These are phyloP conservation scores for Sclerotinia glacialis DNA, from an alignment of 2,329 filamentous ascomycete species.

Conservation along the genomic window DNA sequence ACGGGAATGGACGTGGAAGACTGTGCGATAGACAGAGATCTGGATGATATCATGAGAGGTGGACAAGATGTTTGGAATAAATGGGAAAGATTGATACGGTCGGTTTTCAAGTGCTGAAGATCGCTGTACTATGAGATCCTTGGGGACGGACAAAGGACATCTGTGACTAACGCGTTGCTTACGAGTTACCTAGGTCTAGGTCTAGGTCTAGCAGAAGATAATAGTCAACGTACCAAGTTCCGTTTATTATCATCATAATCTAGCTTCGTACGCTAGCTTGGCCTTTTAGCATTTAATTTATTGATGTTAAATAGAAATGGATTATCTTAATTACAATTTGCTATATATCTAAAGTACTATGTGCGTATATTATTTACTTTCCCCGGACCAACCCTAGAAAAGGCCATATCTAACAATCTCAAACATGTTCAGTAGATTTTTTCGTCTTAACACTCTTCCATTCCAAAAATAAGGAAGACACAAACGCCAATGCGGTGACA, in stretches of 20 bases:
- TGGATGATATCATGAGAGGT: neutral
- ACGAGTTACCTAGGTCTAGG: neutral
- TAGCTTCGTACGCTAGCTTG: neutral
- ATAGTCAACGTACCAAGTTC: too few species aligned
- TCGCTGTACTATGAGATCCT: neutral
- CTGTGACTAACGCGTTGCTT: too few species aligned
- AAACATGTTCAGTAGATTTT: neutral
- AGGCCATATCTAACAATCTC: neutral
- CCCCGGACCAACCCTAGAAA: too few species aligned
- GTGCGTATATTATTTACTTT: neutral
- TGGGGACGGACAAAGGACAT: too few species aligned
- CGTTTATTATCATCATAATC: too few species aligned
- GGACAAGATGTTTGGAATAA: neutral
- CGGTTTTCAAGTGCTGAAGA: conserved; percentile 5
- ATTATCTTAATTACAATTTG: neutral
- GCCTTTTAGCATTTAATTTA: neutral
- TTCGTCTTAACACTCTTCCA: conserved; percentile 42
- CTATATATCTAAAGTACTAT: neutral
- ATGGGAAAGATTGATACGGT: neutral
- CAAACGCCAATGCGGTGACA: conserved; percentile 46
- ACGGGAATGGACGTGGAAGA: neutral
- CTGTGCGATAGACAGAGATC: neutral
- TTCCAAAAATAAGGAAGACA: conserved; percentile 51
- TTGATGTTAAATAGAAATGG: neutral
- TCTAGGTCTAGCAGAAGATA: neutral